phyloP scores from a whole-genome alignment of 106 monocot species.

The Alisma plantagoaquatica region DNA sequence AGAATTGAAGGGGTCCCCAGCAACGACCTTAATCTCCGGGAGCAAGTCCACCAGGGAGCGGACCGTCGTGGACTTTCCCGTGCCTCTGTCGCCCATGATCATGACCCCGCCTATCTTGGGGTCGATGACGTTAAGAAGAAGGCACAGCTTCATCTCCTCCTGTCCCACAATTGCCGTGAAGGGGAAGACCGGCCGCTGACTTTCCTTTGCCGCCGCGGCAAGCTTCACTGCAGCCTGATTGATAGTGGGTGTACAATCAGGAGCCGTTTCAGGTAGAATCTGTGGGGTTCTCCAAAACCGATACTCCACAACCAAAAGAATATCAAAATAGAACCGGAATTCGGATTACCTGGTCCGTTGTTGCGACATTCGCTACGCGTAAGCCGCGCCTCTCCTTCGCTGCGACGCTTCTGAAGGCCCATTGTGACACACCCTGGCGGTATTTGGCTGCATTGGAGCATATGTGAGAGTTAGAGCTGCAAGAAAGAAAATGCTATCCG shows the following conservation, averaged over 20 bases:
- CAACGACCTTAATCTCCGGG: constrained; percentile 70
- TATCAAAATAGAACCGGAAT: no score
- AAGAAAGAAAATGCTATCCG: no score
- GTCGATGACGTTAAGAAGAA: constrained; percentile 94
- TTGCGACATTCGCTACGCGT: constrained; percentile 33
- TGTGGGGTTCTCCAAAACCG: no score
- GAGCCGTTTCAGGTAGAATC: no score
- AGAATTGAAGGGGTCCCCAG: constrained; percentile 96
- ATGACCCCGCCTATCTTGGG: constrained; percentile 99
- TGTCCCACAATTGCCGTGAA: constrained; percentile 95
- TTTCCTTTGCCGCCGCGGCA: constrained; percentile 36
- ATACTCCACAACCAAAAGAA: no score
- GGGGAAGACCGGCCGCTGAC: constrained; percentile 88
- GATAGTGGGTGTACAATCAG: constrained; percentile 16
- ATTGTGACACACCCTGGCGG: constrained; percentile 1
- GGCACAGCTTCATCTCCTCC: constrained; percentile 99
- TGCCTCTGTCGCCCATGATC: constrained; percentile 99
- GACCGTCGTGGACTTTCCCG: constrained; percentile 94
- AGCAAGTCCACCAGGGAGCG: constrained; percentile 90
- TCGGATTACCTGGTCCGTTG: no score
- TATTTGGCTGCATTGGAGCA: not conserved
- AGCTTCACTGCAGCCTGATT: no score
- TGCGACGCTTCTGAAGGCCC: not conserved
- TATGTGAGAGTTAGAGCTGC: not conserved
- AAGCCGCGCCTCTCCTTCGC: constrained; percentile 11